Evolutionary conservation across 169 alveolate genomes (phyloP).

Genomic region (Ichthyophthirius multifiliis): DNA sequence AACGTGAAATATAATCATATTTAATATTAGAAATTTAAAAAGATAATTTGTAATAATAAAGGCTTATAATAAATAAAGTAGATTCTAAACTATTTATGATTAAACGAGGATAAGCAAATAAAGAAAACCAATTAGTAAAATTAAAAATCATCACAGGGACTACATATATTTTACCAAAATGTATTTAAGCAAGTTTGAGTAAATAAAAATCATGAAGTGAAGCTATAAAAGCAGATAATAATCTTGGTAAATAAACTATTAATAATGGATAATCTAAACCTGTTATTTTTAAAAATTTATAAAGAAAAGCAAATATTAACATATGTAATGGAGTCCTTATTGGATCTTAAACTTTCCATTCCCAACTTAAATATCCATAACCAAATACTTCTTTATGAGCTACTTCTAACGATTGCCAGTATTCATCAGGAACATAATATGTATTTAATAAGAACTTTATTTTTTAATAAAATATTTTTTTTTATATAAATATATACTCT

Average conservation of each 20-base stretch:
- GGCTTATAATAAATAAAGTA: background rate
- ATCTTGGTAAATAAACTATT: background rate
- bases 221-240: background rate
- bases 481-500: background rate
- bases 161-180: background rate
- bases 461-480: background rate
- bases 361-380: background rate
- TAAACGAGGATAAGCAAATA: background rate
- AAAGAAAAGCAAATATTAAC: background rate
- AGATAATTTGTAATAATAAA: background rate
- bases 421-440: background rate
- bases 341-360: background rate
- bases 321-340: background rate
- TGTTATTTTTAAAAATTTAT: background rate
- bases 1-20: background rate
- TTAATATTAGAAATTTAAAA: background rate
- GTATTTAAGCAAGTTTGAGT: background rate
- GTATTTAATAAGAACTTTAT: background rate
- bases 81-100: background rate
- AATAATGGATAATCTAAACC: background rate
- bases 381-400: slow-evolving; percentile 8
- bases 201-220: background rate
- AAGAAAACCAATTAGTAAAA: background rate
- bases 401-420: background rate
- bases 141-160: background rate